Base-by-base conservation (phyloP, 2,329 filamentous ascomycete genomes). In the Hypoxylon rubiginosum region DNA sequence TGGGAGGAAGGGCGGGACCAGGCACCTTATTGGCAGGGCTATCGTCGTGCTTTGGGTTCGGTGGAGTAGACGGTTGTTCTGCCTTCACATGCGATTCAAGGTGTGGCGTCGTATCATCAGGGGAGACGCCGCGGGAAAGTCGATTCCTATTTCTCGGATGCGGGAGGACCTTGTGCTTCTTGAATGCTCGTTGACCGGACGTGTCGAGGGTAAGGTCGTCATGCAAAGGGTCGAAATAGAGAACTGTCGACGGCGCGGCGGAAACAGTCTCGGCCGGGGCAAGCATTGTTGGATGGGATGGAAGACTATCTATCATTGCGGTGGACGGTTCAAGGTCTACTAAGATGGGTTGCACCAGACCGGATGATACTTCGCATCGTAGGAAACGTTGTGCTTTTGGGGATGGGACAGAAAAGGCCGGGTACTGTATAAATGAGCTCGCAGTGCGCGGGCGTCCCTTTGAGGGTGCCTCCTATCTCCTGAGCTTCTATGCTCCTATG, bases 1-100 rank as follows among this genome's bases (percentile, higher is more conserved):
- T 90, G n/a, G 88, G 88, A 43, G 88, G 88, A 39, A 86, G 79
- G 69, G 83, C 83, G 17, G 84, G 84, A 1, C 84, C 82, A 57
- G 64, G 65, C 17, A 46, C 79, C 53, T 79, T 79, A 66, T 82
- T 79, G 45, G 79, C 79, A 58, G 77, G 79, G 49, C 79, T 73
- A 59, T 83, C 80, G 62, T 83, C 81, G 66, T 81, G 82, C 67
- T 80, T 82, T 55, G 81, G 74, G 19, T 75, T 79, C 62, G 79
- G 78, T 10, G 81, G 77, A 64, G 77, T 82, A 13, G 79, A 75
- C 19, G 59, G 41, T 24, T 50, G 45, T 41, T 62, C 56, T 13
- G 78, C 71, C 53, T 80, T 79, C 51, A 76, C 77, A 67, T 71
- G 72, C 34, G 72, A 70, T 48, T 65, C 72, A 21, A 43, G 59